Evolutionary conservation across 306 rosid genomes (phyloP).

Genomic region (Astragalus glycyphyllos): DNA sequence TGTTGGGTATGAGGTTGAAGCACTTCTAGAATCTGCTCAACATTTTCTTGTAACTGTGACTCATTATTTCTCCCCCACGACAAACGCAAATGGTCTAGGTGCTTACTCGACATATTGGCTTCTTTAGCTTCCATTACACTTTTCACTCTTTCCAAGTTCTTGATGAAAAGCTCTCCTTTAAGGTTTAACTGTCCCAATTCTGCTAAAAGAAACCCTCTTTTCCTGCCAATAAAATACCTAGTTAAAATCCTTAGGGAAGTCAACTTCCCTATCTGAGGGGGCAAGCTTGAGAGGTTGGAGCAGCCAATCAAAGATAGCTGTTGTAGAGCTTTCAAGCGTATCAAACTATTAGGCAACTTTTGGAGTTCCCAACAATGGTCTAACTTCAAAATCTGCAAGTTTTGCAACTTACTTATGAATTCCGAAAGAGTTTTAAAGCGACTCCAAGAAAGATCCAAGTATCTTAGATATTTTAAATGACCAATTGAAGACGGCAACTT

Average conservation of each 20-base stretch:
- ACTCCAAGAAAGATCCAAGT: background rate
- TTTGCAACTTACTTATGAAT: constrained; percentile 10
- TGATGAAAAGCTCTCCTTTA: constrained; percentile 39
- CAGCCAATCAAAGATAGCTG: constrained; percentile 18
- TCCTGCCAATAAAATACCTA: constrained; percentile 4
- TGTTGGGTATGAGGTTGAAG: constrained; percentile 36
- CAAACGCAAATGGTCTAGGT: background rate
- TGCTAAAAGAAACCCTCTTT: constrained; percentile 31
- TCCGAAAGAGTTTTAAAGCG: constrained; percentile 1
- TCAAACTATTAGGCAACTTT: constrained; percentile 20
- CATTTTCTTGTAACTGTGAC: constrained; percentile 15
- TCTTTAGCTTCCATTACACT: constrained; percentile 12
- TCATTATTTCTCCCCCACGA: constrained; percentile 34
- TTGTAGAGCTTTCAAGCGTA: constrained; percentile 21
- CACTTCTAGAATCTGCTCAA: constrained; percentile 30
- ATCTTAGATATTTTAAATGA: constrained; percentile 35
- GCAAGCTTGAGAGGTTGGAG: background rate
- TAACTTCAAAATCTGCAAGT: constrained; percentile 32
- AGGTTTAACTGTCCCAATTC: constrained; percentile 35
- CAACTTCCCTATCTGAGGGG: constrained; percentile 7
- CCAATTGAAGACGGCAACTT: background rate
- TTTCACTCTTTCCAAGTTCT: constrained; percentile 30
- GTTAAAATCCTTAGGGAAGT: constrained; percentile 23
- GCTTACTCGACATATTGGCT: constrained; percentile 40
- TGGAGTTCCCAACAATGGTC: rapidly evolving